phyloP scores from a whole-genome alignment of 2,329 filamentous ascomycete species.

The Neonectria coccinea region DNA sequence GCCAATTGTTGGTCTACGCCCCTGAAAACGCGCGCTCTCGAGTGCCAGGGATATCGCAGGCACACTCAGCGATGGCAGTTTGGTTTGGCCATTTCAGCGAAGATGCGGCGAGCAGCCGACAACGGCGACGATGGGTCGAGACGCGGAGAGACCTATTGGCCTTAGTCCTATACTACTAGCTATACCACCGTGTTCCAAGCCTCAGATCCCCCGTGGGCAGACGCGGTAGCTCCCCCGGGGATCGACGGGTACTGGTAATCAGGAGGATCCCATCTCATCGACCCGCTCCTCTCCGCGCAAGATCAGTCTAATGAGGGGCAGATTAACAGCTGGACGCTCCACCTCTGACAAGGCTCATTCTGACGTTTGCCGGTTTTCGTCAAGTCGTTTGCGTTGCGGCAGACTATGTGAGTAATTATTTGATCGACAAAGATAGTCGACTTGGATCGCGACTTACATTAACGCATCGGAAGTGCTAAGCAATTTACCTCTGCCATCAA shows the following conservation, averaged over 20 bases:
- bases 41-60: not conserved
- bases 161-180: not conserved
- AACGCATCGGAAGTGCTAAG: constrained; percentile 4
- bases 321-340: constrained; percentile 17
- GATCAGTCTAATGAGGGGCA: constrained; percentile 15
- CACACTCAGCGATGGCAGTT: not conserved
- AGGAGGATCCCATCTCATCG: constrained; percentile 22
- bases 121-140: constrained; percentile 7
- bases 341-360: constrained; percentile 1
- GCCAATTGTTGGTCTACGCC: not conserved
- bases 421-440: not conserved
- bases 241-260: constrained; percentile 19
- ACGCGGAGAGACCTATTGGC: not conserved
- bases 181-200: not conserved
- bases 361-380: constrained; percentile 1
- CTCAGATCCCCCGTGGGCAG: constrained; percentile 23
- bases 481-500: not conserved
- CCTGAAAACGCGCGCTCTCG: constrained; percentile 7
- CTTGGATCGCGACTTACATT: constrained; percentile 5
- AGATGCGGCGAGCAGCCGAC: not conserved
- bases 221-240: constrained; percentile 13
- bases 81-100: not conserved
- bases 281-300: constrained; percentile 15
- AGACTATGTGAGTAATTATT: not conserved
- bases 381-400: not conserved